phyloP scores from a whole-genome alignment of 768 basidiomycete species.

The Leccinum incarnatum region DNA sequence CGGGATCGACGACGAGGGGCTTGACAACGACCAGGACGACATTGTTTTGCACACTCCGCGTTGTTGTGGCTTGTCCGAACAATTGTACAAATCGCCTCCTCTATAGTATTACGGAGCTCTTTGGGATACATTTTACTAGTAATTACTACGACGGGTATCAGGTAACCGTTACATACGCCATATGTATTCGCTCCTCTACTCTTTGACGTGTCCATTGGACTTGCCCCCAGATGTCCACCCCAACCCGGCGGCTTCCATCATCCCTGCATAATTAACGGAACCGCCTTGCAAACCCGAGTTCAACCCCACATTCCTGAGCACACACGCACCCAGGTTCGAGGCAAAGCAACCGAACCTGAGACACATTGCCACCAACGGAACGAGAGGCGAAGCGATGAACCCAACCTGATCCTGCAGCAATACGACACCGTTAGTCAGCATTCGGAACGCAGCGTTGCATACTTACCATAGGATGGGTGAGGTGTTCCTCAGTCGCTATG shows the following conservation, averaged over 20 bases:
- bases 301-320: constrained; percentile 18
- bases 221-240: neutral
- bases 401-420: constrained; percentile 22
- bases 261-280: constrained; percentile 13
- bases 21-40: constrained; percentile 31
- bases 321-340: constrained; percentile 25
- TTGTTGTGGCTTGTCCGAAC: neutral
- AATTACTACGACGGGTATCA: neutral
- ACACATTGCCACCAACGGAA: constrained; percentile 14
- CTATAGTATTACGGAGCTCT: neutral
- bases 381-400: constrained; percentile 19
- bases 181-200: constrained; percentile 1
- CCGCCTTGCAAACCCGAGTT: constrained; percentile 22
- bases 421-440: constrained; percentile 7
- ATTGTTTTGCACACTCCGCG: constrained; percentile 9
- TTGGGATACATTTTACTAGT: neutral
- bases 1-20: constrained; percentile 29
- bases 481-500: constrained; percentile 58
- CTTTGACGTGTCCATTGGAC: constrained; percentile 15
- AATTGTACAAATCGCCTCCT: neutral
- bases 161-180: neutral
- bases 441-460: neutral
- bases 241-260: constrained; percentile 23
- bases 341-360: constrained; percentile 21
- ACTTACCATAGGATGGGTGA: constrained; percentile 52